Conservation (phyloP, 73 alveolate genomes). For the Tetrahymena borealis region DNA sequence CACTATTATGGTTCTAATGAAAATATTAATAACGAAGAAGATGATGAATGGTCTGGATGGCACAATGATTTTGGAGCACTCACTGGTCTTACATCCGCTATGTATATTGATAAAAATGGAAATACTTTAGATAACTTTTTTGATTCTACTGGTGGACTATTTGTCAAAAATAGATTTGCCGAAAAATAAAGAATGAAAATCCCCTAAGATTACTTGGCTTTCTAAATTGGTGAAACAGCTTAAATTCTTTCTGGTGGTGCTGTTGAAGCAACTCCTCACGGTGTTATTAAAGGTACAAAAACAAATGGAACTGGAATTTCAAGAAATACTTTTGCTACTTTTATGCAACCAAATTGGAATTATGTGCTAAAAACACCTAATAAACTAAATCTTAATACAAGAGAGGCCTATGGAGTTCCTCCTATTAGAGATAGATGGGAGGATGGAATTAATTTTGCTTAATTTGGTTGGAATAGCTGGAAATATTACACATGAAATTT, state of each 20-base stretch:
- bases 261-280: slow-evolving; percentile 74
- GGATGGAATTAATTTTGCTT: slow-evolving; percentile 8
- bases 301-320: slow-evolving; percentile 22
- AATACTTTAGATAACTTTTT: slow-evolving; percentile 20
- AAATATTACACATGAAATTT: too few species aligned
- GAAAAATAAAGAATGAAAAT: slow-evolving; percentile 38
- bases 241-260: slow-evolving; percentile 66
- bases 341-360: slow-evolving; percentile 55
- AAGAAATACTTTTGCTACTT: slow-evolving; percentile 66
- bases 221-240: slow-evolving; percentile 75
- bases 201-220: slow-evolving; percentile 49
- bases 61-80: slow-evolving; percentile 70
- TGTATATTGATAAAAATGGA: slow-evolving; percentile 50
- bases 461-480: slow-evolving; percentile 21
- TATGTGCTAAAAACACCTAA: slow-evolving; percentile 21
- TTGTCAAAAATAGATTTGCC: slow-evolving; percentile 54
- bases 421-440: slow-evolving; percentile 26
- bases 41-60: slow-evolving; percentile 76
- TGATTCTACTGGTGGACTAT: slow-evolving; percentile 60
- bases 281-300: slow-evolving; percentile 47
- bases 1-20: slow-evolving; percentile 61
- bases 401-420: slow-evolving; percentile 30
- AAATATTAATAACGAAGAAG: not conserved
- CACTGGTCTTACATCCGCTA: slow-evolving; percentile 68
- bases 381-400: not conserved